A percentile compares a stretch with the other conserved stretches of the same genome.
phyloP scores from a whole-genome alignment of 129 eudicot genomes.

The Tagetes patula region DNA sequence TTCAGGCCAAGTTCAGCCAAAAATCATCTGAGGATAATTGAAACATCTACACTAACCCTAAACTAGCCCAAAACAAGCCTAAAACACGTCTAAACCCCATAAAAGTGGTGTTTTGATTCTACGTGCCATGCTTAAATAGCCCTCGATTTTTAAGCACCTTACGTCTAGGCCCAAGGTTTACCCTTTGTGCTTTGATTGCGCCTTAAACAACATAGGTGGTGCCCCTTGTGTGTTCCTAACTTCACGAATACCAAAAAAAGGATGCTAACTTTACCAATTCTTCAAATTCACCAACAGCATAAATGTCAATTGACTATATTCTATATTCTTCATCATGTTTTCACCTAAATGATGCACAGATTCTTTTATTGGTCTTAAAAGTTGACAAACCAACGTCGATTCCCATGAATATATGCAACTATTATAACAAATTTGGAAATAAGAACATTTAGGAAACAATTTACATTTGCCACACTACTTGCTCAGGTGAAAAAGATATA shows the following conservation, averaged over 20 bases:
- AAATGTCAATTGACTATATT: neutral
- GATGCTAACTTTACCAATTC: neutral
- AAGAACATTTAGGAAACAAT: neutral
- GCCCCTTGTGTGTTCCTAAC: no score
- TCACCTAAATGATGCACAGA: neutral
- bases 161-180: no score
- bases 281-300: neutral
- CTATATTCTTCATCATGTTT: neutral
- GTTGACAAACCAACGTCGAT: neutral
- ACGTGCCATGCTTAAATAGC: no score
- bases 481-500: neutral
- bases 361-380: neutral
- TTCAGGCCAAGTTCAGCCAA: no score
- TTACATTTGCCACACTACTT: neutral
- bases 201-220: no score
- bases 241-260: neutral
- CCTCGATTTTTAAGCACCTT: no score
- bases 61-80: no score
- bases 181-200: no score
- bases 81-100: no score
- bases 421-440: neutral
- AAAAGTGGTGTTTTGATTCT: no score
- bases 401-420: slow-evolving; percentile 1
- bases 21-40: no score
- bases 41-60: no score